A percentile compares a stretch with the other conserved stretches of the same genome.
Conservation (phyloP, 352 stramenopile genomes). For the Thraustochytrium sp. region DNA sequence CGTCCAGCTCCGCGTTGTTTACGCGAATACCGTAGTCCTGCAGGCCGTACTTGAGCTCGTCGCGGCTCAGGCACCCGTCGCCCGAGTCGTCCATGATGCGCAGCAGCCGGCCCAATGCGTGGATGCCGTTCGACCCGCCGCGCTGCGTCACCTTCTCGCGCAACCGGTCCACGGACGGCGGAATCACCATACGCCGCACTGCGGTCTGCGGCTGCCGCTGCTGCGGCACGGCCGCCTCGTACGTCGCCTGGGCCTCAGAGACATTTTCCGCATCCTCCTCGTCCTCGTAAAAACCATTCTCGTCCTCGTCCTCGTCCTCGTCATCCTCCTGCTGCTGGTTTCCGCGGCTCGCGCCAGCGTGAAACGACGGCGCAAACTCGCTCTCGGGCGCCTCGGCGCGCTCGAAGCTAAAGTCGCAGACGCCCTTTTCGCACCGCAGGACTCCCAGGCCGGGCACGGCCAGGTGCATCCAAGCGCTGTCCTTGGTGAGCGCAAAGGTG, state of each 20-base stretch:
- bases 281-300: not conserved
- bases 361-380: not conserved
- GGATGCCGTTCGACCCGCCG: constrained; percentile 67
- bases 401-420: not conserved
- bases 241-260: not conserved
- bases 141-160: constrained; percentile 55
- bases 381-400: not conserved
- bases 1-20: constrained; percentile 55
- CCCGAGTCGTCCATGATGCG: constrained; percentile 78
- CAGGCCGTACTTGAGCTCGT: constrained; percentile 60
- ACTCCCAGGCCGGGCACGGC: not conserved
- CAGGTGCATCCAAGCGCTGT: not conserved
- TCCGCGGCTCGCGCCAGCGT: not conserved
- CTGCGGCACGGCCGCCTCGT: no score
- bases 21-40: constrained; percentile 49
- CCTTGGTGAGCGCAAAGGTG: constrained; percentile 23
- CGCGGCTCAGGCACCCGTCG: constrained; percentile 65
- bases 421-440: not conserved
- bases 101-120: constrained; percentile 60
- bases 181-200: constrained; percentile 32
- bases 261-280: not conserved
- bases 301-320: not conserved
- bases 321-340: not conserved
- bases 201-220: not conserved
- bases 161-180: constrained; percentile 34